Evolutionary conservation across 208 protist genomes (phyloP).

Genomic region (Leishmania amazonensis): DNA sequence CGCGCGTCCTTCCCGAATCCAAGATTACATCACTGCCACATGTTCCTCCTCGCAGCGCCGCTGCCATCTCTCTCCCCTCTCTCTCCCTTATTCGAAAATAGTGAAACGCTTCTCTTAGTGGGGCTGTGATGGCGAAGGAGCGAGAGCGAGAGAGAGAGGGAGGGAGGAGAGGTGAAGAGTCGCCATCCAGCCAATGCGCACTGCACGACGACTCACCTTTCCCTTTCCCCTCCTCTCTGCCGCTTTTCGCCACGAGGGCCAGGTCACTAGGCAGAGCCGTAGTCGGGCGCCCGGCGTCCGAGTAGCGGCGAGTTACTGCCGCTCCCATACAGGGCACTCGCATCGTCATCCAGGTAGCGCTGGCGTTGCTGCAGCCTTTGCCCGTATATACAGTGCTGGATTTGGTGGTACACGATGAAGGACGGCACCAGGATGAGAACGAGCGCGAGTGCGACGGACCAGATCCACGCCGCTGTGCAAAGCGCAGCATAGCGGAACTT

Average conservation of each 20-base stretch:
- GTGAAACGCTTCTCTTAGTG: neutral
- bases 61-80: neutral
- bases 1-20: neutral
- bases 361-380: conserved; percentile 8
- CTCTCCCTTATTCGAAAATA: neutral
- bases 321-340: neutral
- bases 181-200: neutral
- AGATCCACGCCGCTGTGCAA: conserved; percentile 78
- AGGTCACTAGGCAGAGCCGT: conserved; percentile 18
- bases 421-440: conserved; percentile 36
- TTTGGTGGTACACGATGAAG: conserved; percentile 36
- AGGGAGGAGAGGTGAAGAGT: neutral
- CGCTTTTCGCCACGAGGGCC: neutral
- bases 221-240: neutral
- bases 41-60: neutral
- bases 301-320: conserved; percentile 25
- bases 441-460: conserved; percentile 47
- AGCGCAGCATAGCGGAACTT: conserved; percentile 80
- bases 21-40: neutral
- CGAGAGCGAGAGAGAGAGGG: neutral
- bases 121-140: neutral
- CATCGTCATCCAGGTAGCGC: neutral
- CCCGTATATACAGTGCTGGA: conserved; percentile 23
- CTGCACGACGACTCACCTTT: neutral
- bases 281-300: conserved; percentile 21